Base-by-base conservation (phyloP, 192 early-diverging fungal genomes). In the Coemansia sp. region DNA sequence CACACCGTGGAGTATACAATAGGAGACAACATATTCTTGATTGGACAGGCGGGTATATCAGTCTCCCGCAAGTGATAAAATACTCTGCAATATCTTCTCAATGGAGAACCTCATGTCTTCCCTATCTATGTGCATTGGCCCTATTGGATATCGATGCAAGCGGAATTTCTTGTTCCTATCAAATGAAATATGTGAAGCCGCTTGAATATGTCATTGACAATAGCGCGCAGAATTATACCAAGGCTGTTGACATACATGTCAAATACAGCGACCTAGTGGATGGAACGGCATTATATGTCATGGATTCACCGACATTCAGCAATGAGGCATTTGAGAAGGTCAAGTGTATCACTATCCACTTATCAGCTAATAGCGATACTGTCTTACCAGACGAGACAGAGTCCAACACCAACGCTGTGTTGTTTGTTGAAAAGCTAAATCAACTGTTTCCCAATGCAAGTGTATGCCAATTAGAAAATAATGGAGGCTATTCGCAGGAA, bases 361-460 rank as follows among this genome's bases (percentile, higher is more conserved):
- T 58, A 8, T 58, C 31, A 17, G 6, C 17, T 58, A 17, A 15
- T 17, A 7, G 7, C 6, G 15, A 58, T 6, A 34, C 8, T 8
- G 7, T 6, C 15, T 6, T 32, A 2, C 55, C 55, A 31, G 29
- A 31, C 29, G 55, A 58, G 31, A 22, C 55, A 34, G 55, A 58
- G 31, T 32, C 31, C 15, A n/a, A 17, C 31, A 7, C 55, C 15
- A 58, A 34, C 11, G 34, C 34, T 8, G 31, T 6, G 2, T 8
- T 58, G 24, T n/a, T 58, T 32, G 12, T 22, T 11, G 13, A 58
- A n/a, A 58, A 15, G n/a, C 27, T 58, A 7, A 17, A 34, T n/a
- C 55, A n/a, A 2, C n/a, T 58, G 31, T 58, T 58, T 58, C 55
- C 55, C 31, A 58, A 34, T n/a, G 55, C 55, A 34, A 32, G 13